Percentiles rank a stretch among this genome's conserved stretches.
Evolutionary conservation across 371 early-diverging fungal species (phyloP).

Genomic region (Blakeslea trispora): DNA sequence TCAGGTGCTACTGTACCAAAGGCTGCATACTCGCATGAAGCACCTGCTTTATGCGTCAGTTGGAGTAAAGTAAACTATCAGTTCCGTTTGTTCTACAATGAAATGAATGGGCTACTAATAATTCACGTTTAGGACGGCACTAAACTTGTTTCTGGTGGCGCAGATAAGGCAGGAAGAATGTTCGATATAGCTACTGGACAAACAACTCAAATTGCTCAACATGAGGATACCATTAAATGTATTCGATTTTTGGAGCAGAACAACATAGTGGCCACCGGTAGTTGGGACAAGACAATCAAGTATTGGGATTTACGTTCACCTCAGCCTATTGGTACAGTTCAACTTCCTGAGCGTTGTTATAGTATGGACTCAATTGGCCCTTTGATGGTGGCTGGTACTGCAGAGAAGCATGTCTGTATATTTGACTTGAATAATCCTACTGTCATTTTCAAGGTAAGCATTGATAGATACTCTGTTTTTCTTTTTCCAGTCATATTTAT

Average conservation of each 20-base stretch:
- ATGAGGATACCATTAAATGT: constrained; percentile 81
- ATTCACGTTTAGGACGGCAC: constrained; percentile 73
- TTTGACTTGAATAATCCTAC: constrained; percentile 83
- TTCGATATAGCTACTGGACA: constrained; percentile 81
- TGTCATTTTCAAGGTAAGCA: constrained; percentile 64
- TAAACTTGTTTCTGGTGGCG: constrained; percentile 84
- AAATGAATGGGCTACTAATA: background rate
- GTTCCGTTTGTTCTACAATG: too few relatives aligned
- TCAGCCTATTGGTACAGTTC: constrained; percentile 71
- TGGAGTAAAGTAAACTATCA: constrained; percentile 71
- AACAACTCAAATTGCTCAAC: constrained; percentile 76
- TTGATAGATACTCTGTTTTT: background rate
- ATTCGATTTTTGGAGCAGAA: constrained; percentile 73
- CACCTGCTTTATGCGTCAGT: constrained; percentile 77
- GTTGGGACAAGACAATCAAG: constrained; percentile 97
- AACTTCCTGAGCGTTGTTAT: constrained; percentile 85
- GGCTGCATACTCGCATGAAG: constrained; percentile 80
- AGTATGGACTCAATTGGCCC: constrained; percentile 74
- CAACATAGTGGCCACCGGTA: constrained; percentile 61
- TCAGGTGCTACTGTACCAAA: constrained; percentile 75
- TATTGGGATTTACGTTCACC: constrained; percentile 91
- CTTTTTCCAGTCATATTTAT: background rate
- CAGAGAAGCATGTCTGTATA: constrained; percentile 66
- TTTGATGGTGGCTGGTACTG: constrained; percentile 36
- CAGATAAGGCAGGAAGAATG: constrained; percentile 83